phyloP scores from a whole-genome alignment of 257 asterid genomes.

The Capsicum baccatum region DNA sequence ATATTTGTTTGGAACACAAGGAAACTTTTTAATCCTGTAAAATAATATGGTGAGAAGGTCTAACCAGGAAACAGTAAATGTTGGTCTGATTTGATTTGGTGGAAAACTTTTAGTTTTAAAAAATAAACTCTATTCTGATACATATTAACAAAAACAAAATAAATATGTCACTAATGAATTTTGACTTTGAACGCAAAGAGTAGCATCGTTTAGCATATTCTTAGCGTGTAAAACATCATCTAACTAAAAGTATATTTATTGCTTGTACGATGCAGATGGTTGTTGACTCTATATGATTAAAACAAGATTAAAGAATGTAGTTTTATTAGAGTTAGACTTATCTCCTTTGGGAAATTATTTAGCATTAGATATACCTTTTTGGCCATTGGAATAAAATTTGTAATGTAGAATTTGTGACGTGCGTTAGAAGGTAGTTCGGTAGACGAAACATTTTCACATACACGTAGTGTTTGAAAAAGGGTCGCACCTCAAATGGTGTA shows the following conservation, averaged over 20 bases:
- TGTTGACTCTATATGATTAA: conserved; percentile 8
- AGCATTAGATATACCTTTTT: not conserved
- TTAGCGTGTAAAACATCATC: not conserved
- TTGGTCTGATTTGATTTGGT: not conserved
- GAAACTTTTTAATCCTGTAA: not conserved
- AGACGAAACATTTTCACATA: not conserved
- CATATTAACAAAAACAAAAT: no score
- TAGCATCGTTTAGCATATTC: conserved; percentile 21
- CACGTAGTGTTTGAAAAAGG: not conserved
- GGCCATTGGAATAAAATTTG: not conserved
- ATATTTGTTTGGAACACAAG: not conserved
- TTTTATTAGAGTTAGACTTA: not conserved
- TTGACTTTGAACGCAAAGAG: not conserved
- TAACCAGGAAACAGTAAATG: not conserved
- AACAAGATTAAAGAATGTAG: not conserved
- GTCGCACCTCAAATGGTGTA: not conserved
- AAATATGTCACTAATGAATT: no score
- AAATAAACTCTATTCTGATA: no score
- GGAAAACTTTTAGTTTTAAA: not conserved
- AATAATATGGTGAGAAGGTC: not conserved
- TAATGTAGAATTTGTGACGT: not conserved
- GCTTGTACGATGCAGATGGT: not conserved
- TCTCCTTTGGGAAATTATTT: not conserved
- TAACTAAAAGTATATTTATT: not conserved
- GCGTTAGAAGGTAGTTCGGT: not conserved